Base-by-base conservation (phyloP, 2,329 filamentous ascomycete genomes). In the Cordyceps cicadae region DNA sequence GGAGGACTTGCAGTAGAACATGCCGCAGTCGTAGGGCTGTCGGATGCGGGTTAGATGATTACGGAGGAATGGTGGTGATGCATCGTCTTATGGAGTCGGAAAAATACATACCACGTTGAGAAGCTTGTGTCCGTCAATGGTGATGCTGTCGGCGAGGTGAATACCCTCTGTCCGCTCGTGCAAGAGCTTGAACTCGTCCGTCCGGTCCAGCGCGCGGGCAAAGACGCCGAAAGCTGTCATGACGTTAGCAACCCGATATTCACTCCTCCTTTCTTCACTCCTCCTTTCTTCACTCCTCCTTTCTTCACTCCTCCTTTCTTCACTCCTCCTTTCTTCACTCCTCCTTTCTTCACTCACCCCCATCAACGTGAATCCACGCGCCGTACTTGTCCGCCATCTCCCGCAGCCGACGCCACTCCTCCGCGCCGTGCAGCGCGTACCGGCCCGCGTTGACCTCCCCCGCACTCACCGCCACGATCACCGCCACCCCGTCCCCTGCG, bases 361-460 rank as follows among this genome's bases (percentile, higher is more conserved):
- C 92, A 68, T 97, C 93, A 8, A 93, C 86, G 71, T 97, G 93
- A 45, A 97, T 80, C 92, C 92, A 97, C 0, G 90, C 87, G 1
- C 81, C 81, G 65, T 93, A 85, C 64, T 79, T 76, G 66, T 94
- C 87, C 49, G 89, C 91, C 45, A 96, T 70, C 5, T 77, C 74
- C 62, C 92, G 82, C 43, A 97, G 73, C 60, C 77, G 77, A 59
- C 73, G 70, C 77, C 87, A 86, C 63, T 92, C 85, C 4, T 79
- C 77, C 72, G 65, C 1, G 77, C 82, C 37, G 80, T 89, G 32
- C 21, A 75, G 66, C 4, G 90, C 87, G 70, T 92, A 97, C 5
- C 86, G 79, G 0, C 92, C 92, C 0, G 92, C 95, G 67, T 97
- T 97, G 32, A 97, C 90, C 74, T 97, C 93, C 1, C 90, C 90